Conservation (phyloP, 768 basidiomycete genomes). For the Boletus tylopilopsis region DNA sequence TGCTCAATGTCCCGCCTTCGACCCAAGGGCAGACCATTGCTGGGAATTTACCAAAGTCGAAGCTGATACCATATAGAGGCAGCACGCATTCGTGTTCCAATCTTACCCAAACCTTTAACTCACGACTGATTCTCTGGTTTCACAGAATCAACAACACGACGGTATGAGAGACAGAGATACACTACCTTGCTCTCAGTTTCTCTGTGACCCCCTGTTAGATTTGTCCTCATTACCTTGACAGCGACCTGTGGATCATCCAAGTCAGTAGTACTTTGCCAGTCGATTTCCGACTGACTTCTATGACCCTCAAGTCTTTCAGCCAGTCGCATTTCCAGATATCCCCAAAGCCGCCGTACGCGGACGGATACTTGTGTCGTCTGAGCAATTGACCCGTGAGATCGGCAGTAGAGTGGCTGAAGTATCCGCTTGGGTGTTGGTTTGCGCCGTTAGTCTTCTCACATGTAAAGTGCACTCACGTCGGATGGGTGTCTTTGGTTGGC, state of each 20-base stretch:
- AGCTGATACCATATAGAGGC: constrained; percentile 26
- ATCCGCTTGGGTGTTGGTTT: not conserved
- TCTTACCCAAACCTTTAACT: constrained; percentile 24
- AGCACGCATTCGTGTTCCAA: constrained; percentile 28
- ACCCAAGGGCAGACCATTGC: constrained; percentile 36
- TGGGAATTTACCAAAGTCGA: constrained; percentile 28
- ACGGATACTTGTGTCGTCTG: constrained; percentile 18
- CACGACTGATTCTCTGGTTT: constrained; percentile 11
- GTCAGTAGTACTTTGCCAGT: not conserved
- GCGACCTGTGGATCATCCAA: constrained; percentile 17
- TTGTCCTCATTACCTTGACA: constrained; percentile 26
- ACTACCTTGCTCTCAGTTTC: constrained; percentile 14
- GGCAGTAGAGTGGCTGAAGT: constrained; percentile 1
- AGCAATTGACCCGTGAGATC: constrained; percentile 13
- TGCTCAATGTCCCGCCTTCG: constrained; percentile 26
- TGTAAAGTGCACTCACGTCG: not conserved
- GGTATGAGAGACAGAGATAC: not conserved
- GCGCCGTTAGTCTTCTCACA: too few relatives aligned
- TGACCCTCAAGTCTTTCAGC: constrained; percentile 12
- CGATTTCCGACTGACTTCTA: constrained; percentile 16
- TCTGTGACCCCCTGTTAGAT: constrained; percentile 4
- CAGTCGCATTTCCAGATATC: constrained; percentile 26
- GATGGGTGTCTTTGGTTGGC: not conserved
- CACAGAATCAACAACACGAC: not conserved
- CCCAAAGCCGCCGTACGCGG: constrained; percentile 20